Evolutionary conservation across 192 early-diverging fungal genomes (phyloP), one percentile per base, ranked within the genome.

Genomic region (Coemansia sp.): DNA sequence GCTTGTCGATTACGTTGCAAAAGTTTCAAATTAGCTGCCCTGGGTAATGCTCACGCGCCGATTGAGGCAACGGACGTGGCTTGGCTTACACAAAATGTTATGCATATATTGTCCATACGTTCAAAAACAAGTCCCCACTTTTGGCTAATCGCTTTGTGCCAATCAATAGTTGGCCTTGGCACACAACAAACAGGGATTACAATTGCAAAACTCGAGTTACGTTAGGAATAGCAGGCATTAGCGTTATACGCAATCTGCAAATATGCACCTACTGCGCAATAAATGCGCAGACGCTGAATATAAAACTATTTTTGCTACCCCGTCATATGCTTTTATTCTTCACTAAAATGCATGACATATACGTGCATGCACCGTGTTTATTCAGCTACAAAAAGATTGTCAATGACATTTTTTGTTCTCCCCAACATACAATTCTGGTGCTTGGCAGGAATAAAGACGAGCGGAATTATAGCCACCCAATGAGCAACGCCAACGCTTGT

Each of bases 221-320:
- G 4, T 29, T 45, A 15, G 41, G 15, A 45, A 14, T 9, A 45
- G 32, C 43, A 12, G 7, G n/a, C 5, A 47, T 27, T 48, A 35
- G 48, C 41, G 45, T 27, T 62, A 65, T 57, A 53, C 51, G 51
- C 51, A 15, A 27, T 12, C 43, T 35, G 27, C 25, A 50, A 57
- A 29, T 35, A 63, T 54, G 45, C 17, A 22, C 43, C 35, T 75
- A 75, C 72, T 75, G 72, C 72, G 72, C 65, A 75, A 69, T 75
- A 69, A 69, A 74, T 25, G 14, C 14, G 41, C 41, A 45, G 41
- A 27, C 23, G 51, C 51, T 19, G 51, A 53, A 53, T 53, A 49
- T 21, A 49, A 21, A 49, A n/a, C 12, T 17, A 49, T 19, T 25
- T 21, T 21, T 21, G 21, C 21, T 21, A 21, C 21, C 21, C 21